These are phyloP conservation scores for Teunomyces tritomae DNA, from an alignment of 805 yeast genomes.

Conservation along the genomic window DNA sequence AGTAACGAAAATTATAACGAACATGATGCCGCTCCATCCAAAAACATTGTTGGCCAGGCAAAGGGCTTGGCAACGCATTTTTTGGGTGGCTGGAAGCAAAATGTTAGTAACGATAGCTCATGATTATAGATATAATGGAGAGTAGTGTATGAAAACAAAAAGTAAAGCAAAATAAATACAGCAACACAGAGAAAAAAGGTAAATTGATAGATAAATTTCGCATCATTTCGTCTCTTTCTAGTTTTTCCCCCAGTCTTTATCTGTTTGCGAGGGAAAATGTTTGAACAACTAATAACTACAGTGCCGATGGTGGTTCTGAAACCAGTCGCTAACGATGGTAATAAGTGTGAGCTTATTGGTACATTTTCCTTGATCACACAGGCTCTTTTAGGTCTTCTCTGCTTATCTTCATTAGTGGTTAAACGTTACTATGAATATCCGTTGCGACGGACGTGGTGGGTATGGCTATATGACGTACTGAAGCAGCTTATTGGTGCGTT, in stretches of 20 bases:
- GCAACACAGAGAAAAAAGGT: background rate
- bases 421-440: slow-evolving; percentile 83
- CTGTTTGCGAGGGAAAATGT: slow-evolving; percentile 5
- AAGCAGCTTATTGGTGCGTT: slow-evolving; percentile 88
- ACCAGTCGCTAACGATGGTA: slow-evolving; percentile 16
- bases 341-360: slow-evolving; percentile 58
- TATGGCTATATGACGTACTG: slow-evolving; percentile 87
- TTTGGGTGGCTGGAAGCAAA: slow-evolving; percentile 25
- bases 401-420: slow-evolving; percentile 67
- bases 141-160: background rate
- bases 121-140: slow-evolving; percentile 3
- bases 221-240: background rate
- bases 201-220: background rate
- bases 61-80: slow-evolving; percentile 34
- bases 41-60: slow-evolving; percentile 34
- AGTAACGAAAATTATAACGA: slow-evolving; percentile 4
- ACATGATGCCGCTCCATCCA: slow-evolving; percentile 11
- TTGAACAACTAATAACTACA: slow-evolving; percentile 1
- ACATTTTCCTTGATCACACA: slow-evolving; percentile 85
- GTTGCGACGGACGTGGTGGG: slow-evolving; percentile 73
- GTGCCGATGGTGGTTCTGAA: slow-evolving; percentile 4
- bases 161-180: background rate
- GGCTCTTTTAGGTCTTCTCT: slow-evolving; percentile 68
- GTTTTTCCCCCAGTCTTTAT: background rate
- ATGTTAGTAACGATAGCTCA: slow-evolving; percentile 4